phyloP scores from a whole-genome alignment of 2,329 filamentous ascomycete genomes.

The Sphaceloma murrayae region DNA sequence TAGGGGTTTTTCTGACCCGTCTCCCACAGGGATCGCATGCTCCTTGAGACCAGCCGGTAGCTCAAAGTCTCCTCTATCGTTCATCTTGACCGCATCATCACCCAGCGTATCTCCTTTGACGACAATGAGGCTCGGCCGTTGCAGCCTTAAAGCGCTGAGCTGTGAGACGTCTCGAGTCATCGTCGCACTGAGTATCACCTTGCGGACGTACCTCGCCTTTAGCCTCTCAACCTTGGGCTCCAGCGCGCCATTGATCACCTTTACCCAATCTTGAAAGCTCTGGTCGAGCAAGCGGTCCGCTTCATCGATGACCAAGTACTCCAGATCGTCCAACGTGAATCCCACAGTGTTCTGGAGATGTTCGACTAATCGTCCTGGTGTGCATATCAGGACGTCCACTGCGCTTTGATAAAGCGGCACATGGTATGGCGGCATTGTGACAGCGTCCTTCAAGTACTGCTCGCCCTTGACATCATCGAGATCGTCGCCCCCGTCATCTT shows the following conservation, averaged over 20 bases:
- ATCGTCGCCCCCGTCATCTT: slow-evolving; percentile 26
- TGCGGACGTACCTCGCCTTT: slow-evolving; percentile 55
- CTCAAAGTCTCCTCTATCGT: slow-evolving; percentile 36
- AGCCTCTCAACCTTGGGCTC: too few relatives aligned
- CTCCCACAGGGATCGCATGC: slow-evolving; percentile 40
- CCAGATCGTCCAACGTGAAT: slow-evolving; percentile 66
- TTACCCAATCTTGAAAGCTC: slow-evolving; percentile 86
- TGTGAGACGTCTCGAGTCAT: slow-evolving; percentile 82
- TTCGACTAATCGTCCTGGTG: slow-evolving; percentile 83
- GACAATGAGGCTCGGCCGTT: slow-evolving; percentile 64
- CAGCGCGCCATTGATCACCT: slow-evolving; percentile 48
- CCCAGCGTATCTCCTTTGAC: slow-evolving; percentile 44
- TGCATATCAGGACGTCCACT: slow-evolving; percentile 82
- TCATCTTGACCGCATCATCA: slow-evolving; percentile 21
- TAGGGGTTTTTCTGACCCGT: slow-evolving; percentile 56
- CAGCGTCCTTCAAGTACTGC: slow-evolving; percentile 31
- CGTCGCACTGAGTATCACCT: slow-evolving; percentile 82
- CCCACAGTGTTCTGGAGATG: slow-evolving; percentile 77
- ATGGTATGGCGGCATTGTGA: slow-evolving; percentile 47
- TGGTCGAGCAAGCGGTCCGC: slow-evolving; percentile 86
- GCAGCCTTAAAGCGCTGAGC: slow-evolving; percentile 61
- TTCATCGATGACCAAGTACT: slow-evolving; percentile 89
- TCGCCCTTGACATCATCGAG: slow-evolving; percentile 18
- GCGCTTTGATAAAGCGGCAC: slow-evolving; percentile 58
- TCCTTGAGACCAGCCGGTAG: slow-evolving; percentile 46